Evolutionary conservation across 805 yeast genomes (phyloP).

Genomic region (Candida takata): DNA sequence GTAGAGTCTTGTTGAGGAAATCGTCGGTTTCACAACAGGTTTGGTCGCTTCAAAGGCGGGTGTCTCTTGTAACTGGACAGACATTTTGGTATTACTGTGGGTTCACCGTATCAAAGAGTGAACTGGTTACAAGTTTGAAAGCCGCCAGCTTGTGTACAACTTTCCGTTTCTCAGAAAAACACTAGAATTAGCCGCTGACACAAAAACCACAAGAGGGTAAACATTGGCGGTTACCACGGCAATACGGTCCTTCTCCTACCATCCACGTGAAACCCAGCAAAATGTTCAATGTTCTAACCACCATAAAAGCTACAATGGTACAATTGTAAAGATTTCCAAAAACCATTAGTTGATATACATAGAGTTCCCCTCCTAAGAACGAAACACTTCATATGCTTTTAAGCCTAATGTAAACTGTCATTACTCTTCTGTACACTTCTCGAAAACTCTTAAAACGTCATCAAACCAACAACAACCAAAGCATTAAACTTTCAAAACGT

Average conservation of each 20-base stretch:
- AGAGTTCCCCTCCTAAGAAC: conserved; percentile 5
- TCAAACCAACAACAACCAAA: neutral
- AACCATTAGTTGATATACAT: conserved; percentile 23
- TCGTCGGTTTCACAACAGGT: neutral
- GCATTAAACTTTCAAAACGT: neutral
- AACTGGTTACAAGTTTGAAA: neutral
- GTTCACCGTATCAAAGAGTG: neutral
- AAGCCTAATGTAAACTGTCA: neutral
- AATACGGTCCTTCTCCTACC: too few species aligned
- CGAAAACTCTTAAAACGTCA: too few species aligned
- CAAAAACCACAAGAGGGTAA: conserved; percentile 3
- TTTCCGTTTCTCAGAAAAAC: too few species aligned
- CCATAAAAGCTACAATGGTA: too few species aligned
- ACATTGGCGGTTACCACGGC: too few species aligned
- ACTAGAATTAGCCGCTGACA: conserved; percentile 5
- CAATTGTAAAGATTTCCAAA: conserved; percentile 7
- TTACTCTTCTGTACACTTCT: neutral
- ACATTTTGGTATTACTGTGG: neutral
- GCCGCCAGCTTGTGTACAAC: conserved; percentile 1
- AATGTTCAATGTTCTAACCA: too few species aligned
- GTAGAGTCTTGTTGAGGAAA: conserved; percentile 34
- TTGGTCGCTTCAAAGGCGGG: neutral
- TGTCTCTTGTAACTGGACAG: neutral
- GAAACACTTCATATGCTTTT: conserved; percentile 2
- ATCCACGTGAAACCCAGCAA: too few species aligned